Evolutionary conservation across 257 asterid genomes (phyloP), one percentile per base, ranked within the genome.

Genomic region (Solanum gracilifrons): DNA sequence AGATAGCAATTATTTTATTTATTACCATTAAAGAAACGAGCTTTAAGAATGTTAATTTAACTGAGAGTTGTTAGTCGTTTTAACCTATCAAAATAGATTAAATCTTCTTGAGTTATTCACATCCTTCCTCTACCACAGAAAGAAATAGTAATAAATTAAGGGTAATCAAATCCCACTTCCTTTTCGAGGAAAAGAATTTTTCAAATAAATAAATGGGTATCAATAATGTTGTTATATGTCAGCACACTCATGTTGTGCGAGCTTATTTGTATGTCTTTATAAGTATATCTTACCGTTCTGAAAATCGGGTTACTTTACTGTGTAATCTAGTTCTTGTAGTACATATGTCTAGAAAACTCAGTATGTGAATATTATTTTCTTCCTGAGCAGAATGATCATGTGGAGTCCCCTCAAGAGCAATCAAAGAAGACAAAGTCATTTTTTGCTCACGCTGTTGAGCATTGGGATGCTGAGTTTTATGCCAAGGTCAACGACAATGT

Each of bases 401-500:
- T 93, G 86, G 99, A 96, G 92, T 91, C 92, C 87, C 92, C 92
- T 37, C 91, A 89, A 88, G 94, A 94, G 83, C 91, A 88, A 66
- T 87, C 98, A 88, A 92, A 94, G 88, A 96, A 95, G 90, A 92
- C 94, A 27, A 94, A 93, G 88, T 89, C 90, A 89, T 94, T 95
- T 91, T 75, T 96, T 66, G 77, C 91, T 91, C 92, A 92, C 90
- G 98, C 98, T 60, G 98, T 92, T 87, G 96, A 94, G 88, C 93
- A 91, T 33, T 95, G 99, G 99, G 97, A 93, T 92, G 96, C 99
- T 51, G 98, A 94, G 82, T 96, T 95, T 89, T 96, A 92, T 85
- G 91, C 83, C 72, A 95, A 96, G 95, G 92, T 93, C 89, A 95
- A 93, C 86, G 99, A 96, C 89, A 96, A 95, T 94, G 90, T 95